These are phyloP conservation scores for Ogataea neopini DNA, from an alignment of 805 yeast species.

Conservation along the genomic window DNA sequence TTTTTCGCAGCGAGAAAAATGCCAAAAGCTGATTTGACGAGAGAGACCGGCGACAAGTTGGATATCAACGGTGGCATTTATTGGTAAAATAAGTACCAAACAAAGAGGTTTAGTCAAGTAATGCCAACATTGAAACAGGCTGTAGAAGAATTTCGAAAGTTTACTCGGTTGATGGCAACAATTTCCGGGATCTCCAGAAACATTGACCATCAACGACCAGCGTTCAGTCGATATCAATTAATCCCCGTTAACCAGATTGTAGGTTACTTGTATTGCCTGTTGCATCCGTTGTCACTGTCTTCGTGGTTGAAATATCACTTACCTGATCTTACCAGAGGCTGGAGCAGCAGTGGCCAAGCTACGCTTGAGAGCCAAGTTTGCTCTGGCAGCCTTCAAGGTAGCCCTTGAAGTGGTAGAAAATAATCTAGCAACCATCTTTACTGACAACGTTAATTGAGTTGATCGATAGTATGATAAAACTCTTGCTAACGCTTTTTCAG, in stretches of 20 bases:
- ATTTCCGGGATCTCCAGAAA: background rate
- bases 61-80: background rate
- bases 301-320: conserved; percentile 40
- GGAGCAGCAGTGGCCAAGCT: conserved; percentile 79
- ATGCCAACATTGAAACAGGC: no score
- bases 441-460: conserved; percentile 18
- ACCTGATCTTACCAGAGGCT: conserved; percentile 83
- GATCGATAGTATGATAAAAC: conserved; percentile 12
- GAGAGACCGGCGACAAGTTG: background rate
- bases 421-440: conserved; percentile 50
- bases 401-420: conserved; percentile 72
- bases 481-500: conserved; percentile 4
- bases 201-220: background rate
- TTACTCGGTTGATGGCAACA: background rate
- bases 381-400: conserved; percentile 87
- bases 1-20: conserved; percentile 21
- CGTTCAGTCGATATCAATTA: background rate
- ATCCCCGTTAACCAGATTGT: background rate
- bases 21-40: conserved; percentile 25
- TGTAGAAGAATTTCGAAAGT: no score
- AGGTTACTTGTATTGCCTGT: background rate
- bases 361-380: conserved; percentile 73
- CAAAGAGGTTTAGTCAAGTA: background rate
- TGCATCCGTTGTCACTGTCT: background rate
- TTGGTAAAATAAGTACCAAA: background rate